phyloP scores from a whole-genome alignment of 176 grass and related monocot genomes.

The Eleusine indica region DNA sequence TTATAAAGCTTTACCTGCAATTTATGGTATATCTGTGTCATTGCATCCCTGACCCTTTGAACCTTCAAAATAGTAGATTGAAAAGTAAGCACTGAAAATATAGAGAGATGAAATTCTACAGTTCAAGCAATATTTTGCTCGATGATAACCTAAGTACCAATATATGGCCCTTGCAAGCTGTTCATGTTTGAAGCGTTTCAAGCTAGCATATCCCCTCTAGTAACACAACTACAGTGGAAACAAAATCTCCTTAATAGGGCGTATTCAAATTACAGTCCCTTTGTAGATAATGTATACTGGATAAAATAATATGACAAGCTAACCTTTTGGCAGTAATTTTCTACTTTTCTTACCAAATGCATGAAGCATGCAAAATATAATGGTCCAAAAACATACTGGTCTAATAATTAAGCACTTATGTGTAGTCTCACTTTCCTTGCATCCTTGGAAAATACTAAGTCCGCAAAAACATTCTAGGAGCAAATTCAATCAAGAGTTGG shows the following conservation, averaged over 20 bases:
- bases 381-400: conserved; percentile 4
- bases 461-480: background rate
- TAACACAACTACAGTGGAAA: conserved; percentile 21
- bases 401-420: background rate
- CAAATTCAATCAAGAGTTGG: background rate
- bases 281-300: background rate
- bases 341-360: conserved; percentile 22
- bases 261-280: background rate
- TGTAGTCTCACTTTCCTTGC: background rate
- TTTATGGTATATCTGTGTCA: conserved; percentile 90
- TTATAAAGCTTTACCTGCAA: conserved; percentile 59
- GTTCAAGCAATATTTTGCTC: background rate
- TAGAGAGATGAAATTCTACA: background rate
- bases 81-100: conserved; percentile 10
- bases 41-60: conserved; percentile 83
- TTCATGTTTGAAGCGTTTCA: background rate
- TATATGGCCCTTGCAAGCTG: background rate
- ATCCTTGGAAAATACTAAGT: conserved; percentile 1
- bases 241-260: background rate
- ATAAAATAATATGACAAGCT: background rate
- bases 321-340: background rate
- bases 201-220: conserved; percentile 7
- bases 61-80: conserved; percentile 48
- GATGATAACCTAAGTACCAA: background rate
- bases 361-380: conserved; percentile 18